These are phyloP conservation scores for Achlya hypogyna DNA, from an alignment of 352 stramenopile species.

Conservation along the genomic window DNA sequence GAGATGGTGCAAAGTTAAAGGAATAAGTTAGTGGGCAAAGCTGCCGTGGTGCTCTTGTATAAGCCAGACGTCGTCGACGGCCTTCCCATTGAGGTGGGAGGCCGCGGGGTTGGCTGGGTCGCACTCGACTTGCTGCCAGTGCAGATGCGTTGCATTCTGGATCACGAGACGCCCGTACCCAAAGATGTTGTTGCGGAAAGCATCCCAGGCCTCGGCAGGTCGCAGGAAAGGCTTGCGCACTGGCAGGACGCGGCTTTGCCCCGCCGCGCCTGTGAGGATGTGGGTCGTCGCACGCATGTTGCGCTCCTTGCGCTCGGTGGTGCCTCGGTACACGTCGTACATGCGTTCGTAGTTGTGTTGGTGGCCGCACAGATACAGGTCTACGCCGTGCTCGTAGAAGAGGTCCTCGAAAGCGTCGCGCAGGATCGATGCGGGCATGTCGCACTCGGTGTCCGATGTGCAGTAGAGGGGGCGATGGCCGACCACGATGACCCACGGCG, in stretches of 20 bases:
- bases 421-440: constrained; percentile 52
- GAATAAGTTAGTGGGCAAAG: constrained; percentile 30
- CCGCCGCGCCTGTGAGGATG: constrained; percentile 83
- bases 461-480: constrained; percentile 85
- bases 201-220: constrained; percentile 49
- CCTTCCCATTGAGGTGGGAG: constrained; percentile 61
- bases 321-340: constrained; percentile 65
- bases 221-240: constrained; percentile 75
- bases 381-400: constrained; percentile 70
- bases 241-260: constrained; percentile 66
- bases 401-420: constrained; percentile 62
- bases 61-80: constrained; percentile 85
- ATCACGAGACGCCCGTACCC: constrained; percentile 79
- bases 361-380: constrained; percentile 84
- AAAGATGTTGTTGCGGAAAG: constrained; percentile 82
- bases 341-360: constrained; percentile 88
- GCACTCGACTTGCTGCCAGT: constrained; percentile 81
- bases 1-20: too few species aligned
- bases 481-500: constrained; percentile 78
- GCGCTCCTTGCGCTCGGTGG: constrained; percentile 50
- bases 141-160: constrained; percentile 80
- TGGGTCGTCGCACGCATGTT: constrained; percentile 83
- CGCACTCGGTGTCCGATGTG: constrained; percentile 54
- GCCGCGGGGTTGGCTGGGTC: constrained; percentile 67
- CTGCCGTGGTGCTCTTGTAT: constrained; percentile 86